Evolutionary conservation across 2,329 filamentous ascomycete genomes (phyloP), one percentile per base, ranked within the genome.

Genomic region (Ceratocystis albifundus): DNA sequence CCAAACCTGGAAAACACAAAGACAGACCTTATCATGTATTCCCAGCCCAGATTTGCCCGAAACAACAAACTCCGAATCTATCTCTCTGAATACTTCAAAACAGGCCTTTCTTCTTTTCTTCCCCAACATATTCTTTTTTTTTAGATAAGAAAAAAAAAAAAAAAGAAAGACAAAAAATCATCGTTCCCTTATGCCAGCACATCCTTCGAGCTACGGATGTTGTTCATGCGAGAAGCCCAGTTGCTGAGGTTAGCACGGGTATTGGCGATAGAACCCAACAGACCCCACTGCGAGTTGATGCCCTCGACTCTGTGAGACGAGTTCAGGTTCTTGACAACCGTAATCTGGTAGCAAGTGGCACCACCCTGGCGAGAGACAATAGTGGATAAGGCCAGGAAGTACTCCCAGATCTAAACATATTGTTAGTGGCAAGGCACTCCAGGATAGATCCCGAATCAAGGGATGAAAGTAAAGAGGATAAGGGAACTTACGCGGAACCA

Each of bases 251-350:
- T 70, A 3, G 74, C 62, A 68, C 73, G 73, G 61, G 66, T 71
- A 77, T 73, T 71, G 22, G 71, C 71, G 28, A 77, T 72, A 20
- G 90, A 88, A 65, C 84, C 88, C 53, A 77, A 75, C 55, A 96
- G 82, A 61, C 82, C 86, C 72, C 82, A 89, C 73, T 93, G 89
- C 30, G 80, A 82, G 20, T 77, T 72, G 69, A 93, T 80, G 57
- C 89, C 90, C 71, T 93, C 84, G 70, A 93, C 79, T 71, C 90
- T 87, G 79, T 95, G 90, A 41, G 85, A 90, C 45, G 87, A 86
- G 80, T 95, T 95, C 76, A 95, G 82, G 79, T 95, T 95, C 85
- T 95, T 95, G 76, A 93, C 88, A 68, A 90, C 79, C 20, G 86
- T 86, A 72, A 96, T 88, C 79, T 95, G 90, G 80, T 85, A 95